Base-by-base conservation (phyloP, 176 grass and related monocot genomes). In the Musa acuminata region DNA sequence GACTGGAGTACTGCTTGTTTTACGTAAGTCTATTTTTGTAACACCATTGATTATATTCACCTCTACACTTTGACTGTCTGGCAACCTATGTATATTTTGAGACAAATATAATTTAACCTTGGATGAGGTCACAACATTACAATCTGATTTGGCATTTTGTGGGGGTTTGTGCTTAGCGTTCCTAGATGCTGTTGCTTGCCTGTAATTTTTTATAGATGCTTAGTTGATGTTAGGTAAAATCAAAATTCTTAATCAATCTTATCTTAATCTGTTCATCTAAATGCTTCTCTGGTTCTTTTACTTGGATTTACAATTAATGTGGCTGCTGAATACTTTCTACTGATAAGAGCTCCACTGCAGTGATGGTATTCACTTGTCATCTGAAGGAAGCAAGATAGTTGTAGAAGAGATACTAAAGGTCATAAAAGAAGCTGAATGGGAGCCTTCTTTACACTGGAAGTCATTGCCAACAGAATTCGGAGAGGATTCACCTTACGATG, bases 391-490 rank as follows among this genome's bases (percentile, higher is more conserved):
- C 84, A 84, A 84, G 64, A 84, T 88, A 4, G 79, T 92, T 10
- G 86, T 85, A 72, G 72, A 71, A 53, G 87, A 80, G 81, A 87
- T 92, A 59, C 62, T 89, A 7, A 85, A 78, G 77, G 79, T 90
- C 64, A 80, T 92, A 27, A 90, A 90, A 75, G 85, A 90, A 72
- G 93, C 89, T 26, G 89, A 96, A 9, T 96, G 93, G 93, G 81
- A 92, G 43, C 93, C 93, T 29, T 88, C 87, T 16, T 66, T 96
- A 13, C 73, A 88, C 83, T 96, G 93, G 89, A 92, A 90, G 73
- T 80, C 73, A 19, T 53, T 96, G 81, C 77, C 76, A 2, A 86
- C 89, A 1, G 93, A 96, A 79, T 96, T 92, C 20, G 85, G 8
- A 17, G 89, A 96, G 78, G 93, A 96, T 66, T 96, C 89, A 0